A percentile compares a stretch with the other conserved stretches of the same genome.
Evolutionary conservation across 306 rosid species (phyloP).

Genomic region (Echinosophora koreensis): DNA sequence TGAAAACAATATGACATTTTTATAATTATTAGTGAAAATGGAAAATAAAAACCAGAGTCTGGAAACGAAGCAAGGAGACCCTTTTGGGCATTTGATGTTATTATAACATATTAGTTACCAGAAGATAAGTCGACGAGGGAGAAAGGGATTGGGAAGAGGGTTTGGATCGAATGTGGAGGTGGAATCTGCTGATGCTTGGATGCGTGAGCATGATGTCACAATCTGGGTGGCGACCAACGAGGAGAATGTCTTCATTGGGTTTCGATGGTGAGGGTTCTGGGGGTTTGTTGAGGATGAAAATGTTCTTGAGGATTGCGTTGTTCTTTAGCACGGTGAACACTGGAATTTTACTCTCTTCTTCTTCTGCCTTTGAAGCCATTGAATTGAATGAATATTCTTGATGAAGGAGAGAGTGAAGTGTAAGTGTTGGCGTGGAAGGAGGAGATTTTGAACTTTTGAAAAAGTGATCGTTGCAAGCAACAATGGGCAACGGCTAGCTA

Average conservation of each 20-base stretch:
- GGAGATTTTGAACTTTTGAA: conserved; percentile 5
- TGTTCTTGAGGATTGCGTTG: conserved; percentile 78
- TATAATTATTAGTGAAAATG: no score
- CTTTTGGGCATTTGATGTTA: no score
- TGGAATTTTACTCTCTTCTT: conserved; percentile 65
- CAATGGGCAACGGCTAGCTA: no score
- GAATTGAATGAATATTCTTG: not conserved
- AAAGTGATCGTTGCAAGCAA: no score
- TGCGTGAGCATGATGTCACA: conserved; percentile 78
- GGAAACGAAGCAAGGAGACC: no score
- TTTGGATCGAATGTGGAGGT: conserved; percentile 67
- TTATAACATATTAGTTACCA: conserved; percentile 45
- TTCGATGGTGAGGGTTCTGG: conserved; percentile 3
- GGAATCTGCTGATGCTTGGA: conserved; percentile 89
- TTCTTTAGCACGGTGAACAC: conserved; percentile 81
- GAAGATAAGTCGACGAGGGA: conserved; percentile 71
- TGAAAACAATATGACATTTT: no score
- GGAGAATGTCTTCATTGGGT: conserved; percentile 54
- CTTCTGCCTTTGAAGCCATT: conserved; percentile 55
- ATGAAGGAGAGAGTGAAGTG: not conserved
- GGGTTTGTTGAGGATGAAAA: conserved; percentile 71
- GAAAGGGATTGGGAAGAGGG: conserved; percentile 58
- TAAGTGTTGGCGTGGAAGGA: not conserved
- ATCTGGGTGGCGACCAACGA: conserved; percentile 82
- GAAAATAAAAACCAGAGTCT: no score